phyloP scores from a whole-genome alignment of 495 filamentous ascomycete species.

The Penicillium chermesinum region DNA sequence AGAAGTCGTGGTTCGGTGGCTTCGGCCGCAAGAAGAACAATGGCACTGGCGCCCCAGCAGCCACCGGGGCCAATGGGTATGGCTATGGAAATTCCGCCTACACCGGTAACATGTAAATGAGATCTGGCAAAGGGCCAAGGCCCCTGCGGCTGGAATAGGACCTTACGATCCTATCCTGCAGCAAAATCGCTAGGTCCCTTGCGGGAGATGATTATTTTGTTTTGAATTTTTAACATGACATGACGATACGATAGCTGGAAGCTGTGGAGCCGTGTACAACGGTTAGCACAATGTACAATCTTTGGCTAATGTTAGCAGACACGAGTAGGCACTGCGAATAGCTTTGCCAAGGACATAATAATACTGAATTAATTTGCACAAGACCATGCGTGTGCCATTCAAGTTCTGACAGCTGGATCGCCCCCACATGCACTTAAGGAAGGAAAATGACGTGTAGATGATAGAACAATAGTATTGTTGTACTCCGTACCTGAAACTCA shows the following conservation, averaged over 20 bases:
- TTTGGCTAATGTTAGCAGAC: constrained; percentile 1
- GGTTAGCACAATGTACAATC: constrained; percentile 15
- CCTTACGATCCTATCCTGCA: too few relatives aligned
- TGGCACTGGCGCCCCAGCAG: not conserved
- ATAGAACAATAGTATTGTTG: constrained; percentile 1
- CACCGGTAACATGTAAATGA: constrained; percentile 30
- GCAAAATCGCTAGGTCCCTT: too few relatives aligned
- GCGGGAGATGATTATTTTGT: too few relatives aligned
- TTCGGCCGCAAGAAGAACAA: constrained; percentile 25
- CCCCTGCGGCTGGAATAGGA: not conserved
- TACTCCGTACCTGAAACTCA: constrained; percentile 5
- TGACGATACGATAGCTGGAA: too few relatives aligned
- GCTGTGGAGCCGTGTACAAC: constrained; percentile 19
- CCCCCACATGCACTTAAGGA: too few relatives aligned
- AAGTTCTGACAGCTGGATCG: too few relatives aligned
- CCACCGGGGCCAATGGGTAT: constrained; percentile 17
- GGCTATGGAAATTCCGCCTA: constrained; percentile 38
- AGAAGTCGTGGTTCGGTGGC: constrained; percentile 25
- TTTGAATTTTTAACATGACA: too few relatives aligned
- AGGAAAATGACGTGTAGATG: not conserved
- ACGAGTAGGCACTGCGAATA: not conserved
- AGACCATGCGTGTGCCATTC: too few relatives aligned
- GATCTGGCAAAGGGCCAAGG: not conserved
- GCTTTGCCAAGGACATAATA: constrained; percentile 1
- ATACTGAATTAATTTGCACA: not conserved